Evolutionary conservation across 768 basidiomycete genomes (phyloP).

Genomic region (Phanerochaete carnosa): DNA sequence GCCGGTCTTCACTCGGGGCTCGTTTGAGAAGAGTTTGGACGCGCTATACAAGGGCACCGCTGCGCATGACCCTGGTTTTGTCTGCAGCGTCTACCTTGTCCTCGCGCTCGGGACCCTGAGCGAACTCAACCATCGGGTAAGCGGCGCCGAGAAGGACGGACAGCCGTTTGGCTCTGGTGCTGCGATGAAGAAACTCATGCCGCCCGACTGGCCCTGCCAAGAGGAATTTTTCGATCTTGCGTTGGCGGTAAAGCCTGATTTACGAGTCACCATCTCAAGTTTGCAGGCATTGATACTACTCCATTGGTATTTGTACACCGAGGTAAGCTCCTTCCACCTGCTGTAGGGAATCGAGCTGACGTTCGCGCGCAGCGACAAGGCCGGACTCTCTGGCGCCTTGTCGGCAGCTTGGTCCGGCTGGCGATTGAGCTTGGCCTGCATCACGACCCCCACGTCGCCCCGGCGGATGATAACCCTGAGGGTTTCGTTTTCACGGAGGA

Average conservation of each 20-base stretch:
- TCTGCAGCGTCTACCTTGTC: constrained; percentile 76
- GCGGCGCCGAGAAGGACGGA: constrained; percentile 45
- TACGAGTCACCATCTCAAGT: constrained; percentile 79
- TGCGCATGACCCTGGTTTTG: constrained; percentile 70
- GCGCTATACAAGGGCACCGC: constrained; percentile 60
- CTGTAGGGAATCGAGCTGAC: constrained; percentile 4
- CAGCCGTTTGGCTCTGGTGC: constrained; percentile 31
- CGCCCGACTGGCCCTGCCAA: constrained; percentile 70
- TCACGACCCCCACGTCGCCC: constrained; percentile 74
- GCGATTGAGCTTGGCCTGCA: constrained; percentile 83
- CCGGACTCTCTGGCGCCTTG: constrained; percentile 85
- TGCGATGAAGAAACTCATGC: constrained; percentile 55
- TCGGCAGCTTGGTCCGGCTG: constrained; percentile 79
- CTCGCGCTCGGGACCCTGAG: constrained; percentile 80
- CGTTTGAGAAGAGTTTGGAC: constrained; percentile 63
- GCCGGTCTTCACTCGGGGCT: constrained; percentile 66
- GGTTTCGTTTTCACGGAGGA: constrained; percentile 60
- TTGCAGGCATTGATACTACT: constrained; percentile 80
- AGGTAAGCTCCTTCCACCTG: constrained; percentile 43
- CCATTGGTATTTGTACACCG: constrained; percentile 89
- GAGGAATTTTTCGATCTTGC: constrained; percentile 85
- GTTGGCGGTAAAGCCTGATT: constrained; percentile 72
- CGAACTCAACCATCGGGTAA: constrained; percentile 73
- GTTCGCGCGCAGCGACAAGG: constrained; percentile 70
- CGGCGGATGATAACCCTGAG: constrained; percentile 3